Evolutionary conservation across 305 asterid species (phyloP).

Genomic region (Fraxinus paxiana): DNA sequence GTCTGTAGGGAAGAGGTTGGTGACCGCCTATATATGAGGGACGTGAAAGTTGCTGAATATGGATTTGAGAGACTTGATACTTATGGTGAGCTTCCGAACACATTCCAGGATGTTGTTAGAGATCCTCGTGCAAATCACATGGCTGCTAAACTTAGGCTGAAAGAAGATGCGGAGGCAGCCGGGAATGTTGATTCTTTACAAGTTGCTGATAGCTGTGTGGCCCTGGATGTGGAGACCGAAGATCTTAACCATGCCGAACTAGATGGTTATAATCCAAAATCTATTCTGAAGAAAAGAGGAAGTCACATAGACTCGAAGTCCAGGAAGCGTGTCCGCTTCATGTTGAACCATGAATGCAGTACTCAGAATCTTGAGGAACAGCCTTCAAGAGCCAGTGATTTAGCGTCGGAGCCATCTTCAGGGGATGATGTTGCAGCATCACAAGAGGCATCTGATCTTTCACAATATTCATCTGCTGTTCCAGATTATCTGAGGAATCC

Average conservation of each 20-base stretch:
- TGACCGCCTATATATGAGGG: conserved; percentile 51
- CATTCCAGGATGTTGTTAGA: conserved; percentile 36
- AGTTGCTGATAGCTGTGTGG: conserved; percentile 32
- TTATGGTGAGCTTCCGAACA: conserved; percentile 48
- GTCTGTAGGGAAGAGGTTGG: conserved; percentile 41
- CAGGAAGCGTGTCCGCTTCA: conserved; percentile 58
- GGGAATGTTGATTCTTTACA: conserved; percentile 38
- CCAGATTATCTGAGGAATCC: conserved; percentile 81
- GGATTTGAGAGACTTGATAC: conserved; percentile 35
- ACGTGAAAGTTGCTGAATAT: conserved; percentile 45
- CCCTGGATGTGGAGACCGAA: conserved; percentile 11
- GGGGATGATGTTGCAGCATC: conserved; percentile 19
- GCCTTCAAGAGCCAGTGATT: conserved; percentile 24
- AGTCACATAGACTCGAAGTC: conserved; percentile 33
- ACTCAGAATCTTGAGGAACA: conserved; percentile 25
- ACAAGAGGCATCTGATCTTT: conserved; percentile 30
- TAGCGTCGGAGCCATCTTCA: conserved; percentile 19
- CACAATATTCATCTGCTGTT: conserved; percentile 32
- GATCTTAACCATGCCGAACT: conserved; percentile 23
- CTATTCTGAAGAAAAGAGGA: conserved; percentile 57
- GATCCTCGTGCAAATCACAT: conserved; percentile 81
- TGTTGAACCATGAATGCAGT: conserved; percentile 29
- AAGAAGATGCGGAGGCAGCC: conserved; percentile 76
- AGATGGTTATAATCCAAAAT: conserved; percentile 39
- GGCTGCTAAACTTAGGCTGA: conserved; percentile 70